phyloP scores from a whole-genome alignment of 805 yeast species.

The Candida multigemmis region DNA sequence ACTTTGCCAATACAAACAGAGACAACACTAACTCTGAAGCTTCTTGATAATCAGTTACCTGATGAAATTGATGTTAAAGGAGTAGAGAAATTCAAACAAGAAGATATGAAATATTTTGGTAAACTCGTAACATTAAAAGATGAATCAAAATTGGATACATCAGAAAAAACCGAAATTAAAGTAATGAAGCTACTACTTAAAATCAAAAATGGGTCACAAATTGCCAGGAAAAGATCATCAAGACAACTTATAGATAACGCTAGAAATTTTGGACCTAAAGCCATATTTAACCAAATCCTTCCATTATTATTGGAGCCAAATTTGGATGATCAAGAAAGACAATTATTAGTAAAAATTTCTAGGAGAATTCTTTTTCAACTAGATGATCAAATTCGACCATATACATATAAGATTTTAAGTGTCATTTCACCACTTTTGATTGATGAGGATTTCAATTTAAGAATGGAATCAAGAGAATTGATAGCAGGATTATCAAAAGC shows the following conservation, averaged over 20 bases:
- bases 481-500: conserved; percentile 68
- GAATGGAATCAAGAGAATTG: conserved; percentile 74
- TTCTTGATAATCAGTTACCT: conserved; percentile 23
- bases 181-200: conserved; percentile 57
- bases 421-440: conserved; percentile 74
- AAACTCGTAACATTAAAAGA: conserved; percentile 31
- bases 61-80: conserved; percentile 56
- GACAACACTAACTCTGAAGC: conserved; percentile 5
- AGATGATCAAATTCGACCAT: conserved; percentile 61
- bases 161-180: conserved; percentile 50
- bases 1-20: conserved; percentile 43
- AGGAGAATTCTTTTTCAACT: conserved; percentile 61
- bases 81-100: conserved; percentile 58
- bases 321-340: conserved; percentile 77
- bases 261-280: conserved; percentile 55
- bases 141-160: conserved; percentile 20
- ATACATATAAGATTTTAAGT: conserved; percentile 58
- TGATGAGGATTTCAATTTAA: conserved; percentile 68
- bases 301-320: conserved; percentile 68
- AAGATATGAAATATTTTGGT: conserved; percentile 66
- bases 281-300: conserved; percentile 60
- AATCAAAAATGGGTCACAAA: conserved; percentile 72
- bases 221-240: conserved; percentile 59
- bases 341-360: conserved; percentile 66
- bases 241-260: conserved; percentile 60